phyloP scores from a whole-genome alignment of 805 yeast species.

The Metschnikowia colocasiae region DNA sequence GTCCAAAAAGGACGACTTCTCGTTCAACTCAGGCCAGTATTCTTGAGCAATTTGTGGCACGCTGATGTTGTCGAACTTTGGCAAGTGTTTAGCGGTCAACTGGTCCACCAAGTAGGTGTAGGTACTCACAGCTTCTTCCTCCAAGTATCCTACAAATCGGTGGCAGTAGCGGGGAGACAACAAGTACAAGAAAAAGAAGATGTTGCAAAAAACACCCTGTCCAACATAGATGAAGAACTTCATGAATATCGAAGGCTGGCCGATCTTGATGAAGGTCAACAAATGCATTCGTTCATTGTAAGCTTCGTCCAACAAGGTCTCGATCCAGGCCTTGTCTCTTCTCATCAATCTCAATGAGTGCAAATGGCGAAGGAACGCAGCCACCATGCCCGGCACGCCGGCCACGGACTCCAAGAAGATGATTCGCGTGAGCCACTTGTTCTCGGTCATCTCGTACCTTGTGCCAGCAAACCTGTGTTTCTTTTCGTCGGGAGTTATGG shows the following conservation, averaged over 20 bases:
- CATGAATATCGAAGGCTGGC: constrained; percentile 59
- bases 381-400: constrained; percentile 79
- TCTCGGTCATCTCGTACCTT: constrained; percentile 52
- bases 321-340: constrained; percentile 73
- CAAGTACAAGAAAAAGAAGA: constrained; percentile 59
- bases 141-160: constrained; percentile 72
- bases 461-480: constrained; percentile 33
- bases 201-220: constrained; percentile 68
- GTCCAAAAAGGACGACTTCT: constrained; percentile 53
- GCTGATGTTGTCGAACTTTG: constrained; percentile 41
- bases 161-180: constrained; percentile 63
- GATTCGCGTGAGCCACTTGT: constrained; percentile 59
- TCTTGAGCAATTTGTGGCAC: constrained; percentile 59
- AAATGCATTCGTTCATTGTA: constrained; percentile 78
- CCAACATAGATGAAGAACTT: constrained; percentile 53
- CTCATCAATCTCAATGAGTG: constrained; percentile 57
- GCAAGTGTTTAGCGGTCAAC: constrained; percentile 51
- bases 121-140: constrained; percentile 72
- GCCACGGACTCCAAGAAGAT: constrained; percentile 70
- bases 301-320: constrained; percentile 69
- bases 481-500: constrained; percentile 32
- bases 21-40: constrained; percentile 57
- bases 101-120: constrained; percentile 56
- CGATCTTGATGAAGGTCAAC: constrained; percentile 61
- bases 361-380: constrained; percentile 66